These are phyloP conservation scores for Venturia effusa DNA, from an alignment of 2,329 filamentous ascomycete species.

Conservation along the genomic window DNA sequence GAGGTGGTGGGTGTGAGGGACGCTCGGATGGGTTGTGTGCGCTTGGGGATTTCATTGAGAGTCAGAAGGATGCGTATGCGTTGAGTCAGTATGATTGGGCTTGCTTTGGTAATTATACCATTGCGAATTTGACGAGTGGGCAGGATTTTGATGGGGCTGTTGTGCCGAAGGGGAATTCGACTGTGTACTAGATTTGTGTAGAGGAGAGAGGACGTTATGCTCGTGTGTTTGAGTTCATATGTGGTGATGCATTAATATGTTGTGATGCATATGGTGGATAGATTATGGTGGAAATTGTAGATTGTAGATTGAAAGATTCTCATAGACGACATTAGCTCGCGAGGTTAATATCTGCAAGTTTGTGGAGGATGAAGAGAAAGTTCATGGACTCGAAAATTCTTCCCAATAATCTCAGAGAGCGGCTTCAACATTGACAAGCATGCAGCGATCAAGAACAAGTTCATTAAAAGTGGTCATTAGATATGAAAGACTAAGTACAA, in stretches of 20 bases:
- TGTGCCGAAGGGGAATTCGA: not conserved
- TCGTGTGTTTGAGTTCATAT: not conserved
- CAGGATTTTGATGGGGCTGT: constrained; percentile 35
- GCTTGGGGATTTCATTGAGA: constrained; percentile 30
- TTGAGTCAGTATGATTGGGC: constrained; percentile 37
- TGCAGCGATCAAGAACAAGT: not conserved
- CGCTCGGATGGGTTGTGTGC: constrained; percentile 37
- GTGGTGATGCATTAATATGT: too few relatives aligned
- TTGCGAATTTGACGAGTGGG: constrained; percentile 26
- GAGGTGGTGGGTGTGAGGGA: constrained; percentile 33
- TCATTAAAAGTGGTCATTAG: not conserved
- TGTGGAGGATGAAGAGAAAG: not conserved
- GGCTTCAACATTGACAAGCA: not conserved
- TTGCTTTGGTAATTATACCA: constrained; percentile 39
- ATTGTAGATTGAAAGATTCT: too few relatives aligned
- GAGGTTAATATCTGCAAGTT: too few relatives aligned
- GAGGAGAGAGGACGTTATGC: not conserved
- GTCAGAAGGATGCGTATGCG: constrained; percentile 28
- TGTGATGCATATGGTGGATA: too few relatives aligned
- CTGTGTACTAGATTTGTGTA: not conserved
- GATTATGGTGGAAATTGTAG: too few relatives aligned
- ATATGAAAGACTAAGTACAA: not conserved
- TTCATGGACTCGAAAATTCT: not conserved
- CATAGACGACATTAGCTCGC: too few relatives aligned
- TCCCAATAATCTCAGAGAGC: not conserved